Evolutionary conservation across 768 basidiomycete genomes (phyloP), one percentile per base, ranked within the genome.

Genomic region (Lactifluus echinatus): DNA sequence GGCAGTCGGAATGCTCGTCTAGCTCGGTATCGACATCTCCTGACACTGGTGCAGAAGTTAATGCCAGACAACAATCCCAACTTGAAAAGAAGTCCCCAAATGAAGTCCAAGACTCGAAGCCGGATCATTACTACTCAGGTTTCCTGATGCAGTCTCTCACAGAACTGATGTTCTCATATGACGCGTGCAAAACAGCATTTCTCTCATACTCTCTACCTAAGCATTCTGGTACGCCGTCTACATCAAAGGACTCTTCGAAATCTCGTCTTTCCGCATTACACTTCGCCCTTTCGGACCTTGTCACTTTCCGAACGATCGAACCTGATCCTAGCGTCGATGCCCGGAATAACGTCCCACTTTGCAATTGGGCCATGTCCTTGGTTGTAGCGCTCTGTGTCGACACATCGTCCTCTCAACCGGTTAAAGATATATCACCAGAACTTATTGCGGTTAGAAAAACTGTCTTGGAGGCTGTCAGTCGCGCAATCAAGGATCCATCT

Each of bases 321-420:
- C 74, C 82, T n/a, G 79, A 82, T 43, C 78, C 78, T 14, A 76
- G 78, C 57, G 66, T 75, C 11, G 79, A 79, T 48, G 75, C 77
- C 37, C 80, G 81, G 45, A 79, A 76, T 63, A 77, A 77, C 56
- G 76, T 82, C 54, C 75, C 81, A 39, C 71, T 89, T 14, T 89
- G 87, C 66, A 87, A 86, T 64, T 91, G 87, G 86, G 87, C 89
- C 0, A 89, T 89, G 79, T 91, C 92, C 17, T 81, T 95, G 56
- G 72, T 99, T 34, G 88, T 94, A 44, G 88, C 93, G 0, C 78
- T 99, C n/a, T 98, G 95, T 66, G 85, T 92, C 10, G 95, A 98
- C 67, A 85, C 82, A 4, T 77, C 82, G 2, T 72, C 81, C 2
- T 71, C 75, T 17, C 76, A 79, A 33, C 88, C 89, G 46, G 67